Conservation (phyloP, 345 rosid genomes). For the Xanthoceras sorbifolium region DNA sequence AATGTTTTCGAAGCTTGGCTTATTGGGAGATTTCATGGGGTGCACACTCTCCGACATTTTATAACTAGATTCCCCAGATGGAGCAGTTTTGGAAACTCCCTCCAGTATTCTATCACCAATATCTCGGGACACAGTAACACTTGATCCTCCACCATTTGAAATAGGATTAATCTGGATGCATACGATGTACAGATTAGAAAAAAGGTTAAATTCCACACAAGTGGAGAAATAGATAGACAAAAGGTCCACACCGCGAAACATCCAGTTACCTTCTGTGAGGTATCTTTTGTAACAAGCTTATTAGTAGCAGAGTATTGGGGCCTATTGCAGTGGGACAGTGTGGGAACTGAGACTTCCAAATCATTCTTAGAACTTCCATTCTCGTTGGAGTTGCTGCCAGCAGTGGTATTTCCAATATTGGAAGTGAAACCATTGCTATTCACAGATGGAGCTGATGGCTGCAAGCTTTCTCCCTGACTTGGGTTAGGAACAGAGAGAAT, state of each 20-base stretch:
- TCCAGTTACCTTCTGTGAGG: constrained; percentile 46
- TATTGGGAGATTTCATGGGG: constrained; percentile 16
- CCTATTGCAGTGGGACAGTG: constrained; percentile 2
- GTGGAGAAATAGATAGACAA: not conserved
- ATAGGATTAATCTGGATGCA: constrained; percentile 36
- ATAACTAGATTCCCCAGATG: constrained; percentile 12
- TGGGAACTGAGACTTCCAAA: constrained; percentile 9
- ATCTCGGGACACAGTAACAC: constrained; percentile 3
- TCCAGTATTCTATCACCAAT: constrained; percentile 6
- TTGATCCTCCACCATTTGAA: constrained; percentile 20
- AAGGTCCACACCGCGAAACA: constrained; percentile 3
- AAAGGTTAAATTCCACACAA: constrained; percentile 2
- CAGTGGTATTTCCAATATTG: constrained; percentile 22
- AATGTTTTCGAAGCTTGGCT: constrained; percentile 21
- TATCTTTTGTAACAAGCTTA: constrained; percentile 19
- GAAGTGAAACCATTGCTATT: constrained; percentile 24
- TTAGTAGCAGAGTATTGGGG: constrained; percentile 16
- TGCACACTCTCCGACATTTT: constrained; percentile 10
- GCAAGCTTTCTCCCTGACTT: constrained; percentile 21
- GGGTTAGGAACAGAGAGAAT: constrained; percentile 7
- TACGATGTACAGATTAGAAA: constrained; percentile 24
- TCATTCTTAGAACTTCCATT: constrained; percentile 24
- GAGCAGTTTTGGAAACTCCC: constrained; percentile 14
- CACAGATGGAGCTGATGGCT: constrained; percentile 7
- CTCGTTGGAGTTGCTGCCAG: constrained; percentile 25